Conservation (phyloP, 768 basidiomycete genomes). For the Arthromyces matolae region DNA sequence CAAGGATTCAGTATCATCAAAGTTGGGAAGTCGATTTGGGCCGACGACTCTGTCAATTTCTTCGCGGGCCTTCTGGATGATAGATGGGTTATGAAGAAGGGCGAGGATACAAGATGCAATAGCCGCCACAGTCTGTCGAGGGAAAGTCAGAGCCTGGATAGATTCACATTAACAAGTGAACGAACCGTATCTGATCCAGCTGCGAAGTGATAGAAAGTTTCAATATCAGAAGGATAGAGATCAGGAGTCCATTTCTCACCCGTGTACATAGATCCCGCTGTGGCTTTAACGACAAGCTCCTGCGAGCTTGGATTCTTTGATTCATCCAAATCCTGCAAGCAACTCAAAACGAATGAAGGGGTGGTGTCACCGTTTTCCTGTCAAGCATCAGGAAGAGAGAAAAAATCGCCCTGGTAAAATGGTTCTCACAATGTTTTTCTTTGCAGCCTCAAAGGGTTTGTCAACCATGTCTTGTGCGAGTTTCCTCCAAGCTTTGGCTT, state of each 20-base stretch:
- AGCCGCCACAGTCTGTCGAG: constrained; percentile 20
- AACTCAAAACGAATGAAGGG: constrained; percentile 20
- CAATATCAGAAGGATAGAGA: background rate
- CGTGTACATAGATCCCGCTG: constrained; percentile 24
- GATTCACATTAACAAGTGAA: background rate
- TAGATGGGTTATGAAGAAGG: constrained; percentile 26
- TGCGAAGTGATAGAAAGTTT: constrained; percentile 1
- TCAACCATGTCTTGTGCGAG: constrained; percentile 17
- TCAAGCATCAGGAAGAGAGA: background rate
- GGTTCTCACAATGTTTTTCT: constrained; percentile 15
- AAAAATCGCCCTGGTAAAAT: background rate
- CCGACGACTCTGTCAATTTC: constrained; percentile 31
- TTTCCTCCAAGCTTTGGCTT: constrained; percentile 25
- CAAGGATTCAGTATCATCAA: constrained; percentile 23
- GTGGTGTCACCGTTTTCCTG: constrained; percentile 17
- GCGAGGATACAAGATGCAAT: constrained; percentile 26
- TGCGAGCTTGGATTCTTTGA: constrained; percentile 8
- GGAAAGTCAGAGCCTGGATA: background rate
- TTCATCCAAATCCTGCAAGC: constrained; percentile 17
- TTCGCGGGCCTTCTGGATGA: constrained; percentile 24
- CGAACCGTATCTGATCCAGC: constrained; percentile 28
- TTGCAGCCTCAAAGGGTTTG: constrained; percentile 19
- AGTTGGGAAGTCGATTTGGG: constrained; percentile 23
- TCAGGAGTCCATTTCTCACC: constrained; percentile 14
- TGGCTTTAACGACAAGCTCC: constrained; percentile 18